Conservation (phyloP, 768 basidiomycete genomes). For the Russula olivacea region DNA sequence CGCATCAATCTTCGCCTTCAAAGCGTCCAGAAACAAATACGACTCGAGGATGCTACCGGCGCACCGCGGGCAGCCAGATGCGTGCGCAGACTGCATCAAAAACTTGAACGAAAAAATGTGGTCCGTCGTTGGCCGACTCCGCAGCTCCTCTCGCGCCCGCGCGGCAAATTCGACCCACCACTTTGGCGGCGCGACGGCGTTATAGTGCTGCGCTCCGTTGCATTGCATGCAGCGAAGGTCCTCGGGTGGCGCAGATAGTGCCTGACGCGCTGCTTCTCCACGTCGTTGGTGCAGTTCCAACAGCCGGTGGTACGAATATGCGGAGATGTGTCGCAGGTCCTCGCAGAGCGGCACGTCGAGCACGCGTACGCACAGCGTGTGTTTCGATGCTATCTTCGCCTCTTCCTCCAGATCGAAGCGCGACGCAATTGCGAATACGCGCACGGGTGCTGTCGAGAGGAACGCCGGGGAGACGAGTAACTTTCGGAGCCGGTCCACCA, state of each 20-base stretch:
- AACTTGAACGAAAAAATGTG: constrained; percentile 58
- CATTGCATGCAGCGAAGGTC: constrained; percentile 64
- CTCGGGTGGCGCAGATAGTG: constrained; percentile 40
- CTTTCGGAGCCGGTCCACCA: constrained; percentile 44
- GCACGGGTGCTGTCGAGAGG: constrained; percentile 43
- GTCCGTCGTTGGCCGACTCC: constrained; percentile 48
- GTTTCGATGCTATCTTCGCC: constrained; percentile 51
- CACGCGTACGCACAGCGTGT: constrained; percentile 50
- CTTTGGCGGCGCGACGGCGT: constrained; percentile 47
- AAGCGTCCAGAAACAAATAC: constrained; percentile 45
- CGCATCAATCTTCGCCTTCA: constrained; percentile 55
- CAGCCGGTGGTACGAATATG: constrained; percentile 62
- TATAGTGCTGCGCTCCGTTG: constrained; percentile 42
- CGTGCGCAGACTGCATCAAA: constrained; percentile 45
- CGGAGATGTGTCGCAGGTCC: constrained; percentile 60
- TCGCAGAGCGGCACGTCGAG: constrained; percentile 53
- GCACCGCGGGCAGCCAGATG: constrained; percentile 55
- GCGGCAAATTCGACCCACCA: constrained; percentile 66
- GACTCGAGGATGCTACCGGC: constrained; percentile 60
- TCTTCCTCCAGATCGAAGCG: constrained; percentile 61
- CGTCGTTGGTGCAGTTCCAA: constrained; percentile 55
- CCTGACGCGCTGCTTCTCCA: constrained; percentile 41
- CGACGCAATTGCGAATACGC: constrained; percentile 67
- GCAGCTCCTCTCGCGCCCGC: constrained; percentile 53
- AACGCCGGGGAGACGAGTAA: constrained; percentile 48